These are phyloP conservation scores for Geotrichum australiense DNA, from an alignment of 1,139 yeast genomes.

Conservation along the genomic window DNA sequence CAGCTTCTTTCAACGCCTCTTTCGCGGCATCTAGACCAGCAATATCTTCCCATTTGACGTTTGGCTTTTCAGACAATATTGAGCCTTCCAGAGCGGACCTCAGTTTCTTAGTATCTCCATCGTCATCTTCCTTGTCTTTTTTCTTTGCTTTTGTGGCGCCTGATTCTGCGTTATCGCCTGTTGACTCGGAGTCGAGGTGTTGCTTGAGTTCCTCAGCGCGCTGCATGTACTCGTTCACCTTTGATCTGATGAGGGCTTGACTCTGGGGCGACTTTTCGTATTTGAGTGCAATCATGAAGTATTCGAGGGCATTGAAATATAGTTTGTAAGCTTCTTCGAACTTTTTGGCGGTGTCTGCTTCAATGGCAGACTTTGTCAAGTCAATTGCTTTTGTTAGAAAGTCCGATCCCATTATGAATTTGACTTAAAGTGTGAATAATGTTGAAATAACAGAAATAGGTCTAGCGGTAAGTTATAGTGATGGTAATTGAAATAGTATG, in stretches of 20 bases:
- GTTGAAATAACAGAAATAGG: no score
- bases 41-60: constrained; percentile 90
- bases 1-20: constrained; percentile 96
- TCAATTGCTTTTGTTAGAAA: constrained; percentile 91
- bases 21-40: constrained; percentile 96
- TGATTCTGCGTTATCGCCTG: constrained; percentile 32
- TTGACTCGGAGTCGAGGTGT: constrained; percentile 44
- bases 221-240: constrained; percentile 83
- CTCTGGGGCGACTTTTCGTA: constrained; percentile 89
- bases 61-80: constrained; percentile 84
- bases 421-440: not conserved
- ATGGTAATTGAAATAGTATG: no score
- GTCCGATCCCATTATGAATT: constrained; percentile 56
- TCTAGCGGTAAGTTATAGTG: no score
- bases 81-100: constrained; percentile 92
- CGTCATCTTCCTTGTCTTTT: constrained; percentile 53
- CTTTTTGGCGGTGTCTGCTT: constrained; percentile 83
- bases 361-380: constrained; percentile 88
- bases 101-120: constrained; percentile 77
- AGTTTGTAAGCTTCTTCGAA: constrained; percentile 93
- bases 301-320: constrained; percentile 90
- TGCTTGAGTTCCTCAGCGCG: constrained; percentile 94
- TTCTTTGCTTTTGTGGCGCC: constrained; percentile 51
- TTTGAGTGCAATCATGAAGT: constrained; percentile 90
- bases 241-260: constrained; percentile 80